Evolutionary conservation across 2,329 filamentous ascomycete species (phyloP), one percentile per base, ranked within the genome.

Genomic region (Calonectria pteridis): DNA sequence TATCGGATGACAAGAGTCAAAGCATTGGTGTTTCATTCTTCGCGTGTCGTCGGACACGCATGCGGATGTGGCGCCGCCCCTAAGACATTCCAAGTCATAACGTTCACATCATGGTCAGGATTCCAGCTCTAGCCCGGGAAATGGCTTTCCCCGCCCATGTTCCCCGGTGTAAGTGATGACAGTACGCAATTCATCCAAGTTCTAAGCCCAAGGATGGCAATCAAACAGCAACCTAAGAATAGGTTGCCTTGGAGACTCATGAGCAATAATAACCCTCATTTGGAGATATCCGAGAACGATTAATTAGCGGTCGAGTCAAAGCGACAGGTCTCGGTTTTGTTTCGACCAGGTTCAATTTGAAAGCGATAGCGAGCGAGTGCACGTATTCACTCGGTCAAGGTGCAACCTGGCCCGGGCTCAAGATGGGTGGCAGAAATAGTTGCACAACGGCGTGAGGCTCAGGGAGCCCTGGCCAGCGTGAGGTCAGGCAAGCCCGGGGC

Each of bases 21-120:
- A 67, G 37, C 40, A 66, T 59, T 50, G 64, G 50, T 71, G 76
- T 76, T 79, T 79, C 76, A 77, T 76, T 73, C 76, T 77, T 75
- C 77, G 75, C 74, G 71, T 71, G 65, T 76, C 72, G 73, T 74
- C 74, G 76, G 75, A 71, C 75, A 74, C 64, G 71, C 73, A 71
- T 65, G 69, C 55, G 67, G 75, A 71, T 79, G 76, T 78, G 77
- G 75, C 77, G 78, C 75, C 72, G 59, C 40, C 53, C 73, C 67
- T 77, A 67, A 79, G 76, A 79, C 77, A 78, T 74, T 31, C 20
- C 72, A 59, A 50, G 40, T 67, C 50, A 69, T 55, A 43, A 74
- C 77, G 68, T 73, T 71, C 68, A 46, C 75, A 72, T 76, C 49
- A 72, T 71, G 65, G 73, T 75, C n/a, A 64, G 58, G 72, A 73